A percentile compares a stretch with the other conserved stretches of the same genome.
These are phyloP conservation scores for Zymoseptoria crescenta DNA, from an alignment of 2,329 filamentous ascomycete genomes.

Conservation along the genomic window DNA sequence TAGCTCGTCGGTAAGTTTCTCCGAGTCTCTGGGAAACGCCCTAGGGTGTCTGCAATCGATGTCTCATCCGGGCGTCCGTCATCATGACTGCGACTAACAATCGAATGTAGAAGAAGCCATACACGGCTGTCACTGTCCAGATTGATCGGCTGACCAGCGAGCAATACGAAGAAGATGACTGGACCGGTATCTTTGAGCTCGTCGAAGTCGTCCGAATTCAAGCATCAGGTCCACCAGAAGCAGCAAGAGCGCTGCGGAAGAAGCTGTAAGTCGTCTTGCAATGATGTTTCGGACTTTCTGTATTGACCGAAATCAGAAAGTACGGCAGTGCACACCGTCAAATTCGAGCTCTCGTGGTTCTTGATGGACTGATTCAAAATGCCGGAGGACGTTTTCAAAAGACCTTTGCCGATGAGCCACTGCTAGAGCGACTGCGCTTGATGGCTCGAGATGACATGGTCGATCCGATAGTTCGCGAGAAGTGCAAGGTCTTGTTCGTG, in stretches of 20 bases:
- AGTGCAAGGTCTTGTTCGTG: constrained; percentile 78
- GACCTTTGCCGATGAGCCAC: constrained; percentile 78
- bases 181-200: constrained; percentile 84
- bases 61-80: not conserved
- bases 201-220: constrained; percentile 92
- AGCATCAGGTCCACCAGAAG: constrained; percentile 75
- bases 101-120: constrained; percentile 62
- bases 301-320: constrained; percentile 49
- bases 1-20: constrained; percentile 17
- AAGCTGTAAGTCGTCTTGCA: constrained; percentile 58
- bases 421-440: constrained; percentile 83
- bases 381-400: constrained; percentile 81
- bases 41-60: not conserved
- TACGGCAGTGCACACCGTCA: constrained; percentile 94
- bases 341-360: constrained; percentile 74
- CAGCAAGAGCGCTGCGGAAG: constrained; percentile 86
- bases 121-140: constrained; percentile 85
- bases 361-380: constrained; percentile 93
- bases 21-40: not conserved
- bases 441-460: constrained; percentile 78
- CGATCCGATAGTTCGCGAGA: constrained; percentile 76
- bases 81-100: not conserved
- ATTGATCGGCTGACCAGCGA: constrained; percentile 87
- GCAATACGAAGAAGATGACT: constrained; percentile 80
- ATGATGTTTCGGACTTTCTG: not conserved